These are phyloP conservation scores for Sclerotinia glacialis DNA, from an alignment of 2,329 filamentous ascomycete species.

Conservation along the genomic window DNA sequence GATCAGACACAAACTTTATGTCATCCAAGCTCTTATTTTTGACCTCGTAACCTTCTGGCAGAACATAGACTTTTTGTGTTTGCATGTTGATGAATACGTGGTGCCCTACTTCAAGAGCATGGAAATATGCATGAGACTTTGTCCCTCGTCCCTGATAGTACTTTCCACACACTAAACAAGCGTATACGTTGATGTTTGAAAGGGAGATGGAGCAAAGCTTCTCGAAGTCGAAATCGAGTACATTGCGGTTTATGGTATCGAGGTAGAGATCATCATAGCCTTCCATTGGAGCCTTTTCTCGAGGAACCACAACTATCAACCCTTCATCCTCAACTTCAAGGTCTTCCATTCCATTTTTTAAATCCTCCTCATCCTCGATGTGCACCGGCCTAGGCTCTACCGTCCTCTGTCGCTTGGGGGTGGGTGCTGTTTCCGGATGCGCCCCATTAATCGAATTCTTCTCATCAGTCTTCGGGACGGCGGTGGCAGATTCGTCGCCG, in stretches of 20 bases:
- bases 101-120: conserved; percentile 90
- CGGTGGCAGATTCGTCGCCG: conserved; percentile 4
- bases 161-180: conserved; percentile 94
- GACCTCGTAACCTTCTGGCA: conserved; percentile 97
- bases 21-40: conserved; percentile 92
- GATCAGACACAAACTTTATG: conserved; percentile 97
- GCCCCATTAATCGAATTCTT: background rate
- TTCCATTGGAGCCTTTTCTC: conserved; percentile 75
- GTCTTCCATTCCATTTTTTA: conserved; percentile 34
- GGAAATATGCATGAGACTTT: conserved; percentile 96
- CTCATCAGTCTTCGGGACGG: background rate
- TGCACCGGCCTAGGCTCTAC: conserved; percentile 12
- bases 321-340: conserved; percentile 40
- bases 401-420: conserved; percentile 18
- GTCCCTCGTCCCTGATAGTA: conserved; percentile 94
- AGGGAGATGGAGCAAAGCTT: conserved; percentile 95
- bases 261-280: conserved; percentile 96
- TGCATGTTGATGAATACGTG: conserved; percentile 99
- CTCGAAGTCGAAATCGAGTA: conserved; percentile 98
- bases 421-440: conserved; percentile 14
- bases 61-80: conserved; percentile 83
- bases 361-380: conserved; percentile 30
- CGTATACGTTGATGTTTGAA: conserved; percentile 98
- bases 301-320: conserved; percentile 44
- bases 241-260: conserved; percentile 89